Conservation (phyloP, 1,284 basidiomycete species). For the Ceratobasidium theobromae region DNA sequence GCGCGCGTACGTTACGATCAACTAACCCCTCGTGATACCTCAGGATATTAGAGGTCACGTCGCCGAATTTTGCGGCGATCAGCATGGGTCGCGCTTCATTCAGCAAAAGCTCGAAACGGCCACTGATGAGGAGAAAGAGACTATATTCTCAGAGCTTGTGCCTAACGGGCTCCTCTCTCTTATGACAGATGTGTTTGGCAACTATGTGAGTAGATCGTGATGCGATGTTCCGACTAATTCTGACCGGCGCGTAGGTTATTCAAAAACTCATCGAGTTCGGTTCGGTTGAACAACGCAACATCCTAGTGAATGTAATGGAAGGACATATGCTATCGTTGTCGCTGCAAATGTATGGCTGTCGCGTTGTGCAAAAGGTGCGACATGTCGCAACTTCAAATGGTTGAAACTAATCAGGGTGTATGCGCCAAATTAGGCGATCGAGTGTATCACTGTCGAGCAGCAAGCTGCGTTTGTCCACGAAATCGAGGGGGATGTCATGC, state of each 20-base stretch:
- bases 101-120: slow-evolving; percentile 82
- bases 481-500: slow-evolving; percentile 78
- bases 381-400: not conserved
- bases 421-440: slow-evolving; percentile 65
- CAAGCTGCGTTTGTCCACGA: slow-evolving; percentile 76
- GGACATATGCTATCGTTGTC: slow-evolving; percentile 78
- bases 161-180: slow-evolving; percentile 74
- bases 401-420: slow-evolving; percentile 2
- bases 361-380: slow-evolving; percentile 83
- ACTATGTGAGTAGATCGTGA: slow-evolving; percentile 66
- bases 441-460: slow-evolving; percentile 76
- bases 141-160: slow-evolving; percentile 89
- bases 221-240: slow-evolving; percentile 11
- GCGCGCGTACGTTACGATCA: not conserved
- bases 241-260: slow-evolving; percentile 61
- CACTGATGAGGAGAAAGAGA: slow-evolving; percentile 72
- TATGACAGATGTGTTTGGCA: slow-evolving; percentile 95
- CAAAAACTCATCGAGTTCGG: slow-evolving; percentile 96
- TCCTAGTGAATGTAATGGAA: slow-evolving; percentile 76
- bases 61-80: slow-evolving; percentile 92
- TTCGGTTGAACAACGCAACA: slow-evolving; percentile 69
- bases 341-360: slow-evolving; percentile 94
- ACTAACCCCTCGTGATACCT: slow-evolving; percentile 37
- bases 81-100: slow-evolving; percentile 90
- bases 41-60: slow-evolving; percentile 86